Evolutionary conservation across 108 stramenopile species (phyloP).

Genomic region (Parietichytrium sp.): DNA sequence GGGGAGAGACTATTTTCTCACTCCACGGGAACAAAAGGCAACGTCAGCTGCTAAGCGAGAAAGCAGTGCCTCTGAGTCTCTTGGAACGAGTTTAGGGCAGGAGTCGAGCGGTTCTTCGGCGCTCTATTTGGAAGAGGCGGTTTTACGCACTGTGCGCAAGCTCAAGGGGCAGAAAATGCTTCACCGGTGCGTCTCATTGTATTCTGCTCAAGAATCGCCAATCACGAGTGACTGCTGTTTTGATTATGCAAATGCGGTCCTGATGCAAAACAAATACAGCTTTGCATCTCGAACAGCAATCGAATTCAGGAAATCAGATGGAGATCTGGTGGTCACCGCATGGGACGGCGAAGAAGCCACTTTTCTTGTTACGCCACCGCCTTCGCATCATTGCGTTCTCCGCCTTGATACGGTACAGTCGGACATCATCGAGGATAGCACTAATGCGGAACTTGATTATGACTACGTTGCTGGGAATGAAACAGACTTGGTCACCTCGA

Average conservation of each 20-base stretch:
- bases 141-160: neutral
- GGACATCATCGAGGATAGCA: neutral
- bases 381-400: neutral
- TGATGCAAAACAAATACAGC: neutral
- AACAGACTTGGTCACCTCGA: too few relatives aligned
- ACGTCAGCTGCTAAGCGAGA: neutral
- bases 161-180: neutral
- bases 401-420: neutral
- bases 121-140: neutral
- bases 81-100: neutral
- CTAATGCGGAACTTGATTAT: neutral
- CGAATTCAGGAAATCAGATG: neutral
- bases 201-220: neutral
- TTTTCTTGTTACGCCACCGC: neutral
- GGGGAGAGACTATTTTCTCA: neutral
- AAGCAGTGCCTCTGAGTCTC: neutral
- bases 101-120: neutral
- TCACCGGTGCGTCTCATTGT: neutral
- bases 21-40: neutral
- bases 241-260: neutral
- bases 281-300: neutral
- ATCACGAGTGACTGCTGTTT: conserved; percentile 28
- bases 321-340: neutral
- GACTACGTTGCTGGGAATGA: neutral
- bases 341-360: neutral